Conservation (phyloP, 306 rosid genomes). For the Argentina anserina region DNA sequence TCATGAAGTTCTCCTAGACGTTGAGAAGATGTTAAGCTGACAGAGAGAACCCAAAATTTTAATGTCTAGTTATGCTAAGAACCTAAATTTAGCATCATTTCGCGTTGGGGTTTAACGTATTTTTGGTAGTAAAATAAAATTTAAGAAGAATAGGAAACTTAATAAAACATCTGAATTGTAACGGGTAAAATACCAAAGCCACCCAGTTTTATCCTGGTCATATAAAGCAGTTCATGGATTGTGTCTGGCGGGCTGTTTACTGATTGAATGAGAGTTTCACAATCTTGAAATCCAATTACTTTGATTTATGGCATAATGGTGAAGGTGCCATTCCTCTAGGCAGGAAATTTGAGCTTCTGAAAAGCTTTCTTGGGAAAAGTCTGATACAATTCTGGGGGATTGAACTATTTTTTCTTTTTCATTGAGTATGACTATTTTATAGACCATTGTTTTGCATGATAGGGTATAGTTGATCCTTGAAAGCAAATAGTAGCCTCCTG, state of each 20-base stretch:
- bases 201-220: not conserved
- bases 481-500: not conserved
- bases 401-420: not conserved
- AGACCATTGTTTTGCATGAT: not conserved
- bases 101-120: not conserved
- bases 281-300: not conserved
- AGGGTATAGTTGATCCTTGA: not conserved
- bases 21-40: not conserved
- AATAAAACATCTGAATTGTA: not conserved
- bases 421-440: not conserved
- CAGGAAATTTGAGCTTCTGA: not conserved
- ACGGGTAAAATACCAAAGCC: not conserved
- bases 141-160: not conserved
- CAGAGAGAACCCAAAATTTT: not conserved
- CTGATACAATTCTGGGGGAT: not conserved
- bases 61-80: not conserved
- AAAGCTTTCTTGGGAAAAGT: not conserved
- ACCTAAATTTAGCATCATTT: not conserved
- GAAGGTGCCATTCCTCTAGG: not conserved
- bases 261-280: not conserved
- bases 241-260: not conserved
- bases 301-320: not conserved
- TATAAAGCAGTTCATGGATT: not conserved
- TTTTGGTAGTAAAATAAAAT: not conserved
- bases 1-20: not conserved